Percentiles rank a stretch among this genome's conserved stretches.
These are phyloP conservation scores for Phytophthora capsici DNA, from an alignment of 352 stramenopile species.

Conservation along the genomic window DNA sequence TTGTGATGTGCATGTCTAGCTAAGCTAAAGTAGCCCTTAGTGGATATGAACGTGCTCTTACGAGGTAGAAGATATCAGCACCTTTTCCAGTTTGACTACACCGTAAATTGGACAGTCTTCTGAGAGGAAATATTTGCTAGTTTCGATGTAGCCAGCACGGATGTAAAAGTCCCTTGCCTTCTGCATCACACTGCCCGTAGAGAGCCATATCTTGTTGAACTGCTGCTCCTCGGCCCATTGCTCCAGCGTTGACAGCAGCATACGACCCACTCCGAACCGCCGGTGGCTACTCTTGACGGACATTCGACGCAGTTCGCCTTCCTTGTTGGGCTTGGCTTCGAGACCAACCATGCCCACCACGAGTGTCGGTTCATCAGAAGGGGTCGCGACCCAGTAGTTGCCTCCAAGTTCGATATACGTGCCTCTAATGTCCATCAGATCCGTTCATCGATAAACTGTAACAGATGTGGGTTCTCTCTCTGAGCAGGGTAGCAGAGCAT, in stretches of 20 bases:
- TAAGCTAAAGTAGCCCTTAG: too few relatives aligned
- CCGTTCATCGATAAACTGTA: constrained; percentile 30
- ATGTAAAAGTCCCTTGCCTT: constrained; percentile 31
- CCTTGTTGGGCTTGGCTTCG: constrained; percentile 31
- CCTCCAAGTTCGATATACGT: constrained; percentile 41
- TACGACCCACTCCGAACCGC: constrained; percentile 38
- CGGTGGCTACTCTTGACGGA: constrained; percentile 39
- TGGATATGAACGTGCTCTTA: not conserved
- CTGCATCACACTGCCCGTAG: constrained; percentile 26
- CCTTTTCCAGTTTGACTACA: constrained; percentile 35
- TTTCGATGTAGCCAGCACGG: constrained; percentile 26
- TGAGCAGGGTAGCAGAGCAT: constrained; percentile 30
- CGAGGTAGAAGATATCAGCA: not conserved
- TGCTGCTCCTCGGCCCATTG: constrained; percentile 26
- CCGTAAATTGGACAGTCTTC: constrained; percentile 25
- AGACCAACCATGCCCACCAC: constrained; percentile 43
- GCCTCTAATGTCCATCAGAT: constrained; percentile 38
- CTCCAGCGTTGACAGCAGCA: constrained; percentile 38
- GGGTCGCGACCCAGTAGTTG: constrained; percentile 54
- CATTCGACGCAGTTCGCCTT: constrained; percentile 48
- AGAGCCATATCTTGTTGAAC: constrained; percentile 38
- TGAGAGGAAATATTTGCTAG: constrained; percentile 7
- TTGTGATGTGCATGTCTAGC: too few relatives aligned
- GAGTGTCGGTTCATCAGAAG: constrained; percentile 13
- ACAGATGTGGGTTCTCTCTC: constrained; percentile 13